Evolutionary conservation across 2,329 filamentous ascomycete genomes (phyloP).

Genomic region (Graphilbum fragrans): DNA sequence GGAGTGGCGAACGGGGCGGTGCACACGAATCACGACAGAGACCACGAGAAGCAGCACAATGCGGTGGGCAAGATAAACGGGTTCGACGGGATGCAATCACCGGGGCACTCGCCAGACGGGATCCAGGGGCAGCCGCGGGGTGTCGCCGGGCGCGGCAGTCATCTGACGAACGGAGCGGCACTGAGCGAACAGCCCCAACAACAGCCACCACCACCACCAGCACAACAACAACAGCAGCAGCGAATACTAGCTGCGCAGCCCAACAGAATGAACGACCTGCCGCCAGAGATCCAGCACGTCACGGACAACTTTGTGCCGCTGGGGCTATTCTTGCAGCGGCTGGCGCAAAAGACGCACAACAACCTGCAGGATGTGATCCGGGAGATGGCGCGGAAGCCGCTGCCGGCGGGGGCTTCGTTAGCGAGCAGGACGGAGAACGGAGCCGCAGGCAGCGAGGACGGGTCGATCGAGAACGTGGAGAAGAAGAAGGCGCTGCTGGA

Average conservation of each 20-base stretch:
- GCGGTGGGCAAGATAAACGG: background rate
- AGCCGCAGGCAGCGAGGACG: constrained; percentile 46
- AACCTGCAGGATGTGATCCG: constrained; percentile 59
- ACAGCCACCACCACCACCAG: background rate
- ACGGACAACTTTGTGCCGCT: constrained; percentile 66
- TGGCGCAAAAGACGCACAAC: constrained; percentile 75
- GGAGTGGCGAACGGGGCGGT: constrained; percentile 36
- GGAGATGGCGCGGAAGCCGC: constrained; percentile 56
- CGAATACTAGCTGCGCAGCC: background rate
- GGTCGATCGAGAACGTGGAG: constrained; percentile 50
- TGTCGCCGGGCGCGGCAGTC: too few relatives aligned
- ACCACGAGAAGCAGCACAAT: constrained; percentile 16
- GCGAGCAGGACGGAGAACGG: background rate
- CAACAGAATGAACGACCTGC: constrained; percentile 39
- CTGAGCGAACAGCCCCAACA: constrained; percentile 3
- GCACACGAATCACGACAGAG: constrained; percentile 44
- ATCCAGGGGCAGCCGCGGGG: constrained; percentile 9
- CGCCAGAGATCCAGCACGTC: constrained; percentile 57
- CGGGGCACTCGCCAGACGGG: constrained; percentile 13
- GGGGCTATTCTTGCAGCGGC: constrained; percentile 59
- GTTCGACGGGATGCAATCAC: constrained; percentile 1
- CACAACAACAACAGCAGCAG: constrained; percentile 1
- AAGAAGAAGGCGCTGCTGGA: constrained; percentile 69
- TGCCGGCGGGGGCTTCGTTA: constrained; percentile 33
- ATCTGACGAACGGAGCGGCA: constrained; percentile 2